A percentile compares a stretch with the other conserved stretches of the same genome.
phyloP scores from a whole-genome alignment of 129 eudicot species.

The Helichrysum umbraculigerum region DNA sequence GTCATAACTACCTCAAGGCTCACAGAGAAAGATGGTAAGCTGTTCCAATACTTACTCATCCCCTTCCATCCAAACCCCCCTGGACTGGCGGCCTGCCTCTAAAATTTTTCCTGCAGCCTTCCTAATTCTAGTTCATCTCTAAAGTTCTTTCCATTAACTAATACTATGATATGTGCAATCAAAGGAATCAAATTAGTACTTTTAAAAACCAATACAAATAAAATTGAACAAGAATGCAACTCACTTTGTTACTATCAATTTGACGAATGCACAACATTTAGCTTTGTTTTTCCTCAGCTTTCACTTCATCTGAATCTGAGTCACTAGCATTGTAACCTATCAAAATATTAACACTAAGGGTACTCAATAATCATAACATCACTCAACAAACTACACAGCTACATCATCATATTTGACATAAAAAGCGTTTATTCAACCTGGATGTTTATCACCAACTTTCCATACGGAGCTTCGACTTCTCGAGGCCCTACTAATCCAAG shows the following conservation, averaged over 20 bases:
- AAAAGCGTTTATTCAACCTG: conserved; percentile 21
- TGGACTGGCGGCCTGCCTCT: too few species aligned
- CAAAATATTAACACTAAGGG: conserved; percentile 14
- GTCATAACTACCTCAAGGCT: not conserved
- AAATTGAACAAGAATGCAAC: conserved; percentile 1
- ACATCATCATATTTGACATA: not conserved
- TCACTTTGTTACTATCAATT: conserved; percentile 18
- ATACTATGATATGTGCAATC: conserved; percentile 1
- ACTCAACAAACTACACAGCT: conserved; percentile 10
- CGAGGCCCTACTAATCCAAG: conserved; percentile 61
- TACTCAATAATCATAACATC: conserved; percentile 4
- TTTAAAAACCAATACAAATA: conserved; percentile 10
- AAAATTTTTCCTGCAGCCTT: too few species aligned
- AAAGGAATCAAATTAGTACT: conserved; percentile 10
- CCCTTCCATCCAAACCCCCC: not conserved
- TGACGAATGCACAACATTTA: conserved; percentile 12
- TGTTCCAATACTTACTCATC: not conserved
- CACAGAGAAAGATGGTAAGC: not conserved
- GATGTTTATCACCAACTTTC: conserved; percentile 44
- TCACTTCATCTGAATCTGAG: conserved; percentile 39
- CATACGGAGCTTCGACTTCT: conserved; percentile 40
- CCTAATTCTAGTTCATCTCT: not conserved
- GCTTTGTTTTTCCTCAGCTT: conserved; percentile 28
- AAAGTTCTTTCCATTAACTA: not conserved
- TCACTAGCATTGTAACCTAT: conserved; percentile 46